Base-by-base conservation (phyloP, 2,329 filamentous ascomycete species). In the Fusarium luffae region DNA sequence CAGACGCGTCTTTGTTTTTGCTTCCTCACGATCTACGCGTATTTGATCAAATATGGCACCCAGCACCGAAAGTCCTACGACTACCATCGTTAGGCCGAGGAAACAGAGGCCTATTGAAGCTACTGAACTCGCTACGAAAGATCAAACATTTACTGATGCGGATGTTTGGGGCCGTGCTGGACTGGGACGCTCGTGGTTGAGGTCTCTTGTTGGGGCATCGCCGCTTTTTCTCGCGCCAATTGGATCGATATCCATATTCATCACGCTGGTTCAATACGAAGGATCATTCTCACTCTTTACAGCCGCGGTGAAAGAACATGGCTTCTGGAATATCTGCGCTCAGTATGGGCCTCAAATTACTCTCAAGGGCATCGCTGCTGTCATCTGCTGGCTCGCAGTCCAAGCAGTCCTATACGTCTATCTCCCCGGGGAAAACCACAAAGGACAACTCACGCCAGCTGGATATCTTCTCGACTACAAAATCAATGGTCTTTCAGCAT, bases 401-500 rank as follows among this genome's bases (percentile, higher is more conserved):
- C 69, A 74, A 27, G 71, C 69, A 7, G 3, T 74, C 6, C 43
- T 70, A 2, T 74, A 69, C 48, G 42, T 37, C 44, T 48, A 42
- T 1, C 21, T 74, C 10, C 71, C 71, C 1, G 71, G 71, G 0
- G 58, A 67, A 1, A 63, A 57, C 40, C 54, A 72, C 19, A 76
- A 71, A 7, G 82, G 82, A 5, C 82, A 84, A 49, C 75, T 78
- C 14, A 84, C 82, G 1, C 82, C 82, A 5, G 82, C 81, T 18
- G 82, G 82, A 1, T 67, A 83, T 63, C 72, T 83, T 25, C 74
- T 84, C 12, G 75, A 77, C 8, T 84, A 84, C 63, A 77, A 76
- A 21, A 82, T 79, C n/a, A 84, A 84, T 65, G 82, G 82, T 0
- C 69, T 84, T 2, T 66, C 68, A 2, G 81, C 81, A 9, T 83